Evolutionary conservation across 306 rosid genomes (phyloP).

Genomic region (Gastrolobium villosum): DNA sequence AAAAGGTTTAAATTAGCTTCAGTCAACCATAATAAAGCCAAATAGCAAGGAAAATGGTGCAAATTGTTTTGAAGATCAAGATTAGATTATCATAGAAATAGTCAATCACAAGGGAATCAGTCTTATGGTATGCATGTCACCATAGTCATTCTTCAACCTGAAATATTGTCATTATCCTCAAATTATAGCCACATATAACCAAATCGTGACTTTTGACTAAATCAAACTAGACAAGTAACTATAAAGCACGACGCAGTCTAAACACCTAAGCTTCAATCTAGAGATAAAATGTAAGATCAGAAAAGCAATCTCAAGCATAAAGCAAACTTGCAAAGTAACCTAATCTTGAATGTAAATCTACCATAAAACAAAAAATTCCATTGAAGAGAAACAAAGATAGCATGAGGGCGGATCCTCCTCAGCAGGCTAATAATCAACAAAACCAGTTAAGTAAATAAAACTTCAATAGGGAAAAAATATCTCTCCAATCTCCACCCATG

Average conservation of each 20-base stretch:
- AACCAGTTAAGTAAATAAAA: constrained; percentile 13
- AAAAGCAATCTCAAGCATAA: not conserved
- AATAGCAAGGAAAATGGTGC: constrained; percentile 20
- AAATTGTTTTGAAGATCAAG: constrained; percentile 23
- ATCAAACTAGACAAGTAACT: constrained; percentile 26
- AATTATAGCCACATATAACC: constrained; percentile 32
- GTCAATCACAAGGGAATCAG: constrained; percentile 25
- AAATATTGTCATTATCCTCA: constrained; percentile 28
- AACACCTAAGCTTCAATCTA: constrained; percentile 20
- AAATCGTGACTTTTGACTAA: constrained; percentile 2
- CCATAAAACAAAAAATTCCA: constrained; percentile 19
- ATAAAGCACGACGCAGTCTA: not conserved
- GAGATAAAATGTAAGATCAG: constrained; percentile 32
- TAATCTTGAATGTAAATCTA: constrained; percentile 20
- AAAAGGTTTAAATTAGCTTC: constrained; percentile 37
- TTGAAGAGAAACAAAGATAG: constrained; percentile 37
- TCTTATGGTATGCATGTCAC: constrained; percentile 22
- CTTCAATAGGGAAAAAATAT: not conserved
- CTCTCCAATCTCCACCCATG: constrained; percentile 19
- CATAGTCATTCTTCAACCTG: constrained; percentile 29
- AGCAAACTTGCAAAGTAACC: constrained; percentile 37
- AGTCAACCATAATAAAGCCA: constrained; percentile 42
- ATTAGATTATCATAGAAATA: constrained; percentile 37
- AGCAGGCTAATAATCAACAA: constrained; percentile 10
- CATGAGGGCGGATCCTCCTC: constrained; percentile 6